These are phyloP conservation scores for Beauveria brongniartii DNA, from an alignment of 2,329 filamentous ascomycete genomes.

Conservation along the genomic window DNA sequence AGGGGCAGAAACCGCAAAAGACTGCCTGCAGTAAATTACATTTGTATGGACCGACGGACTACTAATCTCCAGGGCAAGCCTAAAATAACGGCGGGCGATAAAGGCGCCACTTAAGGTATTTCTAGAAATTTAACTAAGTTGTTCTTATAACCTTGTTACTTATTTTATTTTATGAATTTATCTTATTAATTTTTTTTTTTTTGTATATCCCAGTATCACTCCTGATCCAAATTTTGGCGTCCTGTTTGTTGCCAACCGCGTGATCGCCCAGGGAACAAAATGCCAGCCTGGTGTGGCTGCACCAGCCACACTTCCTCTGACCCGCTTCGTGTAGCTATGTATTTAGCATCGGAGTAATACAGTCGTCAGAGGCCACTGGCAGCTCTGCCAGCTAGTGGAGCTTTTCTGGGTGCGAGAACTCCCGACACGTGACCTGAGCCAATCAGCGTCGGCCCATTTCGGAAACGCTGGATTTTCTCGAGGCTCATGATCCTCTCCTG, in stretches of 20 bases:
- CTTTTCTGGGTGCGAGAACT: slow-evolving; percentile 5
- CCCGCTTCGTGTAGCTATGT: neutral
- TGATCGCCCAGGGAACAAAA: too few relatives aligned
- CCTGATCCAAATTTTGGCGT: too few relatives aligned
- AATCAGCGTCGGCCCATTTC: slow-evolving; percentile 37
- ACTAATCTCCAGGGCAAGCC: slow-evolving; percentile 4
- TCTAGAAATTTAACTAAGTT: too few relatives aligned
- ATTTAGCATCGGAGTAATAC: neutral
- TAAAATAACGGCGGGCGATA: slow-evolving; percentile 2
- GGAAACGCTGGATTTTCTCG: slow-evolving; percentile 35
- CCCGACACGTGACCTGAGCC: slow-evolving; percentile 28
- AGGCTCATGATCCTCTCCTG: slow-evolving; percentile 28
- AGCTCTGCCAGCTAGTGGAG: neutral
- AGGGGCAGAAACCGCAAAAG: slow-evolving; percentile 9
- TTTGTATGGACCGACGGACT: neutral
- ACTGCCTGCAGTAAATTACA: neutral
- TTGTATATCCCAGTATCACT: too few relatives aligned
- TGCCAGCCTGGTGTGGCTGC: too few relatives aligned
- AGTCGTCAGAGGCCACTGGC: neutral
- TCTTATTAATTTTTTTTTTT: too few relatives aligned
- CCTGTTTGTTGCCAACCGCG: too few relatives aligned
- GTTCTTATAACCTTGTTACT: too few relatives aligned
- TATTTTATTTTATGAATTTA: too few relatives aligned
- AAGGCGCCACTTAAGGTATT: too few relatives aligned
- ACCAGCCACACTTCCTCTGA: too few relatives aligned